Evolutionary conservation across 179 eudicot species (phyloP), one percentile per base, ranked within the genome.

Genomic region (Nepenthes alata): DNA sequence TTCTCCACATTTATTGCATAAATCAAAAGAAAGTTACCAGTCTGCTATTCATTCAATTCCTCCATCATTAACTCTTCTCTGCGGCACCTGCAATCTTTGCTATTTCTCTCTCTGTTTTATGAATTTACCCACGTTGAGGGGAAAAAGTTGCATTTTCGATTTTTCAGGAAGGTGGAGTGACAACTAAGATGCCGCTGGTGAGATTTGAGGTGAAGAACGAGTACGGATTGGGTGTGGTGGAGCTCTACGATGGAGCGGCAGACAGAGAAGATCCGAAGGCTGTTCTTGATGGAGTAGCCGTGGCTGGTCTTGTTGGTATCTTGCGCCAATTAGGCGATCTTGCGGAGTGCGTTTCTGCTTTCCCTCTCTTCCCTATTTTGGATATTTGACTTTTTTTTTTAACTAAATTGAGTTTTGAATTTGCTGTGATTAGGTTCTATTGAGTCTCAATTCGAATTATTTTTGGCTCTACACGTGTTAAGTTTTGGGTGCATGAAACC

Each of bases 311-410:
- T 36, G 96, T 94, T 57, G 99, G 99, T 70, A 71, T 94, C 80
- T 80, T 94, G 68, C 96, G 99, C 47, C 99, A 94, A 70, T 81
- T 94, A 35, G 99, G 99, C 61, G 96, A 94, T 81, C 99, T 94
- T 49, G 83, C 97, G 15, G 89, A 85, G 99, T 94, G 74, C 60
- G 82, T 71, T 55, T 61, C 64, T 45, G 25, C 45, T 54, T 34
- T 62, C 54, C 36, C 39, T 57, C 37, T 61, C 54, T 15, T 47
- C 41, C 54, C 13, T 61, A 57, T 50, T 13, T 50, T 13, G 36
- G 36, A 36, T 11, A 3, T 49, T 65, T 55, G 35, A 11, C 15
- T 49, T 6, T 15, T 15, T 50, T 38, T 52, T 2, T 37, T 35
- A 12, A 45, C 14, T 55, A 15, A 48, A 14, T 60, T 11, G 37